Conservation (phyloP, 345 rosid species). For the Barbarea vulgaris region DNA sequence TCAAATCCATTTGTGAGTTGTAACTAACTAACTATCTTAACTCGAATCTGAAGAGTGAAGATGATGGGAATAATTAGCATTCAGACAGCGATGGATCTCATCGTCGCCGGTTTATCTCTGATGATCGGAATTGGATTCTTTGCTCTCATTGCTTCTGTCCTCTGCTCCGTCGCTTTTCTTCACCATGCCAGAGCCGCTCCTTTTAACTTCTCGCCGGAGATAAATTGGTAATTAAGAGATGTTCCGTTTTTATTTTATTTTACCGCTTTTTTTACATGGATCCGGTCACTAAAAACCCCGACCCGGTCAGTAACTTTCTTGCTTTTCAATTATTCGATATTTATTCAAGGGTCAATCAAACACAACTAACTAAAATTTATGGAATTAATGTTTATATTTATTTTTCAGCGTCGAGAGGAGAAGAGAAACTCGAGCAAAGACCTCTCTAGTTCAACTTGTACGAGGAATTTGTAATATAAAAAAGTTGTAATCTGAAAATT, state of each 20-base stretch:
- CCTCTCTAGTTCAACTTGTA: not conserved
- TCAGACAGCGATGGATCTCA: slow-evolving; percentile 56
- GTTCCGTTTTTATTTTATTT: not conserved
- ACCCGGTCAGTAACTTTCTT: not conserved
- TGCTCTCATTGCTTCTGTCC: slow-evolving; percentile 63
- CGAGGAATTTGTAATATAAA: not conserved
- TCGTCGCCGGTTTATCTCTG: slow-evolving; percentile 71
- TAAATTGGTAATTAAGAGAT: not conserved
- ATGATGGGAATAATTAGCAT: slow-evolving; percentile 33
- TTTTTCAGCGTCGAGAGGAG: not conserved
- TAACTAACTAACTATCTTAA: not conserved
- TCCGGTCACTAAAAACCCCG: not conserved
- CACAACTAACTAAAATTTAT: not conserved
- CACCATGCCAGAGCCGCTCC: slow-evolving; percentile 55
- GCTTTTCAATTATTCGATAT: not conserved
- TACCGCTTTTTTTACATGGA: not conserved
- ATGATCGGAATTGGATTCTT: slow-evolving; percentile 69
- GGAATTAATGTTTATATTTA: not conserved
- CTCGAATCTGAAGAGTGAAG: not conserved
- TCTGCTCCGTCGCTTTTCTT: slow-evolving; percentile 74
- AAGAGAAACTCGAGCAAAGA: not conserved
- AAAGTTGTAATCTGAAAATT: not conserved
- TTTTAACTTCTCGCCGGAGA: slow-evolving; percentile 5
- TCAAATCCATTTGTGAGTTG: not conserved
- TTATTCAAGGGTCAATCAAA: not conserved